Base-by-base conservation (phyloP, 768 basidiomycete species). In the Psilocybe azurescens region DNA sequence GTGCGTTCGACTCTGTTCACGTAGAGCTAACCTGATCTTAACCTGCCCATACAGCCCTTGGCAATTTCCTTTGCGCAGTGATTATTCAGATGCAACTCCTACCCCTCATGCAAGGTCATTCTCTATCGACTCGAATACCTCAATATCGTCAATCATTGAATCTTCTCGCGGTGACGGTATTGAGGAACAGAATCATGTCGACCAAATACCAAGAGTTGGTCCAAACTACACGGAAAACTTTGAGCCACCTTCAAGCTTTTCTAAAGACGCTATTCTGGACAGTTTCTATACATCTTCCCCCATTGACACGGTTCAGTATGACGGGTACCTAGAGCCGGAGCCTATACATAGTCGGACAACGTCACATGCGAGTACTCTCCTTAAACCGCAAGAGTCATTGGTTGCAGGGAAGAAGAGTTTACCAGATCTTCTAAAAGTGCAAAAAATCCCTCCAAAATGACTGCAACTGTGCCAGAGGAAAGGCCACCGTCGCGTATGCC, bases 331-430 rank as follows among this genome's bases (percentile, higher is more conserved):
- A 30, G 71, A 71, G 29, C 38, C 58, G 1, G 68, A 76, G 51
- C 86, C 85, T 80, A 83, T 70, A 79, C 86, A 62, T 86, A 87
- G 11, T 79, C 66, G 83, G 77, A 57, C 78, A 69, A 46, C 81
- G 73, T 64, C 76, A 60, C 59, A 77, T 68, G 62, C 75, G 65
- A 63, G 71, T 77, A 62, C 72, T 70, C 39, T 78, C 76, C 56
- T 69, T 72, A 70, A 55, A 46, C 49, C 63, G 29, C 53, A 54
- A 38, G 47, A 55, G 18, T 11, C 46, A 11, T 53, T 58, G 32
- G 71, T 88, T 32, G 68, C 75, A 2, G 79, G 80, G 36, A 95
- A 94, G 79, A 93, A 95, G 75, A 95, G 93, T 60, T 80, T 97
- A 59, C 95, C 95, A 6, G 94, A 97, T 70, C 78, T 97, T 51